Percentiles rank a stretch among this genome's conserved stretches.
phyloP scores from a whole-genome alignment of 1,284 basidiomycete species.

The Apiotrichum brassicae region DNA sequence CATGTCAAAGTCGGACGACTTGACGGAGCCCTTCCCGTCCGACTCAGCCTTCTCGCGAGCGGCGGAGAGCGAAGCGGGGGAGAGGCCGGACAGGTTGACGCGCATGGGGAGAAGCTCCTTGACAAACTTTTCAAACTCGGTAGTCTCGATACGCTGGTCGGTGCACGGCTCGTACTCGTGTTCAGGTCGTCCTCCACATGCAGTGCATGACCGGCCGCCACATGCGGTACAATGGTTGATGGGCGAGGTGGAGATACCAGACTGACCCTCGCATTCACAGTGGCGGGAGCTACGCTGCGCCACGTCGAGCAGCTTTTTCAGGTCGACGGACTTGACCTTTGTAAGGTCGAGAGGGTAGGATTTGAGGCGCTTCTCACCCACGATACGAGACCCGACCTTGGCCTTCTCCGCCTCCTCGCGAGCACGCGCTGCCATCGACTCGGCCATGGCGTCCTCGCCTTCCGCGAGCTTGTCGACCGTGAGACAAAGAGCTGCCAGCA shows the following conservation, averaged over 20 bases:
- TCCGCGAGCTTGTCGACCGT: conserved; percentile 57
- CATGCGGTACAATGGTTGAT: conserved; percentile 71
- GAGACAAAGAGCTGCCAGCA: conserved; percentile 71
- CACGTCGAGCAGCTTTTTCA: conserved; percentile 57
- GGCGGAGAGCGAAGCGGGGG: conserved; percentile 50
- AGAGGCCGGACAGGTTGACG: conserved; percentile 57
- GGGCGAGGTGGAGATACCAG: conserved; percentile 63
- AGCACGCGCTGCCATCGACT: conserved; percentile 35
- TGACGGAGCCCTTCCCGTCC: conserved; percentile 32
- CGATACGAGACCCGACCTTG: conserved; percentile 54
- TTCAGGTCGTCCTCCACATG: conserved; percentile 82
- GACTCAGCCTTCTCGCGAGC: neutral
- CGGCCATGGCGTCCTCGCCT: conserved; percentile 58
- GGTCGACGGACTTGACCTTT: conserved; percentile 50
- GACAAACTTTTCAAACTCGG: conserved; percentile 64
- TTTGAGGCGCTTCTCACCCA: conserved; percentile 62
- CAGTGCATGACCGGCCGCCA: conserved; percentile 69
- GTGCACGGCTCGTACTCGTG: conserved; percentile 57
- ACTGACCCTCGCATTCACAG: conserved; percentile 82
- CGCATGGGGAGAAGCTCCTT: conserved; percentile 85
- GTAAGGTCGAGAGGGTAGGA: conserved; percentile 64
- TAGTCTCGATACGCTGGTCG: conserved; percentile 54
- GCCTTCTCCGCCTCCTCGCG: conserved; percentile 44
- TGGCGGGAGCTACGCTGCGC: conserved; percentile 70
- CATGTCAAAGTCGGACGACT: conserved; percentile 54